Evolutionary conservation across 768 basidiomycete species (phyloP).

Genomic region (Cystoderma amianthinum): DNA sequence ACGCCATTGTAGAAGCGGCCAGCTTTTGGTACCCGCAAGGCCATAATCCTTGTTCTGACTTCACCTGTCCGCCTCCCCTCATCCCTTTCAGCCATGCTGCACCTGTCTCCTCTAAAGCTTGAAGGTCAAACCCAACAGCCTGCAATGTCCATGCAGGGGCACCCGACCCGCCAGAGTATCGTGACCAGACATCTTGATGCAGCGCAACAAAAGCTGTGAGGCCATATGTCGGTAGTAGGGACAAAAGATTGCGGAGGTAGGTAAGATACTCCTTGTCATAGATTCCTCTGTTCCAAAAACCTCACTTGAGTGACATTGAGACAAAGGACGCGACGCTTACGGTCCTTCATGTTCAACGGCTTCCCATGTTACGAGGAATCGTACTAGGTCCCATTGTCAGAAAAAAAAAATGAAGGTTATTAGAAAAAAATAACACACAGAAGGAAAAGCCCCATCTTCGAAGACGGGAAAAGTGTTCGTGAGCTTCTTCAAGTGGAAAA

Average conservation of each 20-base stretch:
- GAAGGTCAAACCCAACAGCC: constrained; percentile 77
- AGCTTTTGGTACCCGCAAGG: constrained; percentile 93
- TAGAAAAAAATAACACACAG: constrained; percentile 36
- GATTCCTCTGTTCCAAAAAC: constrained; percentile 45
- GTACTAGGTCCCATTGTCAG: constrained; percentile 38
- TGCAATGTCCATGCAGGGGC: constrained; percentile 96
- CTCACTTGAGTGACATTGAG: constrained; percentile 2
- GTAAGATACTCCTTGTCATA: constrained; percentile 81
- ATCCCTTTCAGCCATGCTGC: constrained; percentile 87
- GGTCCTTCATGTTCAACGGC: constrained; percentile 90
- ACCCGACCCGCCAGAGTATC: constrained; percentile 91
- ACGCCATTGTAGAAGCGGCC: constrained; percentile 91
- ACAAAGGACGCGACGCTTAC: constrained; percentile 39
- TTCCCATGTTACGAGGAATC: constrained; percentile 96
- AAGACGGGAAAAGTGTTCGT: constrained; percentile 73
- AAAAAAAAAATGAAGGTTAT: neutral
- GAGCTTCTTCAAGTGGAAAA: constrained; percentile 86
- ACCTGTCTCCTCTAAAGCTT: constrained; percentile 70
- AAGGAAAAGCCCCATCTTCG: constrained; percentile 86
- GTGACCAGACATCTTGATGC: constrained; percentile 96
- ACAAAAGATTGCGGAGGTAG: constrained; percentile 68
- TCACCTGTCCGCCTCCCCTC: constrained; percentile 65
- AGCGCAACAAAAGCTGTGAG: constrained; percentile 70
- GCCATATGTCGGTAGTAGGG: constrained; percentile 66
- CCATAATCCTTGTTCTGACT: constrained; percentile 82